Conservation (phyloP, 176 grass and related monocot species). For the Eragrostis nindensis region DNA sequence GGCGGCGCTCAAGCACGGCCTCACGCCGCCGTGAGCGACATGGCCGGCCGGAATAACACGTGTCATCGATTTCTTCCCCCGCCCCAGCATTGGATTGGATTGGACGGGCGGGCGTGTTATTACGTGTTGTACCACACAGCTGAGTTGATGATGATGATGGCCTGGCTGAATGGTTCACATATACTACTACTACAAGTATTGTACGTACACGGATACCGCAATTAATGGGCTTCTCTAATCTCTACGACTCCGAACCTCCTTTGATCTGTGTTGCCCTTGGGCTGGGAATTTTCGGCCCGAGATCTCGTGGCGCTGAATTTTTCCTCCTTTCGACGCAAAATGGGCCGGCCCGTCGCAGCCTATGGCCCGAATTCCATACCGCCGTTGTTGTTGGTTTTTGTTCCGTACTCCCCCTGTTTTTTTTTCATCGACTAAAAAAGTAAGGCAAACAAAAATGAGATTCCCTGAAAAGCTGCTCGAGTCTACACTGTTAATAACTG, state of each 20-base stretch:
- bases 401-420: too few species aligned
- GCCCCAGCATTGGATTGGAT: not conserved
- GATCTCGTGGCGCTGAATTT: not conserved
- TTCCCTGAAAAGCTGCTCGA: not conserved
- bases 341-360: too few species aligned
- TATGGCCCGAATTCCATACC: too few species aligned
- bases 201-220: not conserved
- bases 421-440: not conserved
- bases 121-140: not conserved
- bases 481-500: too few species aligned
- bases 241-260: not conserved
- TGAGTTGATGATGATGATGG: not conserved
- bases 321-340: not conserved
- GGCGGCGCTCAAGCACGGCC: constrained; percentile 80
- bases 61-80: not conserved
- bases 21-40: constrained; percentile 43
- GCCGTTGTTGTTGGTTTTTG: too few species aligned
- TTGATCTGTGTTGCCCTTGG: not conserved
- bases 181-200: not conserved
- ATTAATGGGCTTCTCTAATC: not conserved
- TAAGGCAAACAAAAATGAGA: not conserved
- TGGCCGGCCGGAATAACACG: constrained; percentile 12
- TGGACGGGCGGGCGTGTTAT: not conserved
- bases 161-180: constrained; percentile 3
- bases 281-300: not conserved